Conservation (phyloP, 345 rosid genomes). For the Kandelia obovata region DNA sequence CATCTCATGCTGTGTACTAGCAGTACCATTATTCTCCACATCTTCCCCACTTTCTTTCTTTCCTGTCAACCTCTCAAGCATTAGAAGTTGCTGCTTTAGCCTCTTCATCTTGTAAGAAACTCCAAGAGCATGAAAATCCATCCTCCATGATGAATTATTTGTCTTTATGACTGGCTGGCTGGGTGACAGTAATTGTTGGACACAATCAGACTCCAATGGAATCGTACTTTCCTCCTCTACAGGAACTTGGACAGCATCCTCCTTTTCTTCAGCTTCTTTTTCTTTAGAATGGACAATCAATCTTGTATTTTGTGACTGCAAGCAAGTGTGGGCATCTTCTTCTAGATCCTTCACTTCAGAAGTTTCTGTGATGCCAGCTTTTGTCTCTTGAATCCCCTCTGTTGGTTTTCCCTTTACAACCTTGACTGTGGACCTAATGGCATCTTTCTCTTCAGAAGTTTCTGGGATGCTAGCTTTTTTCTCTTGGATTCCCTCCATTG, state of each 20-base stretch:
- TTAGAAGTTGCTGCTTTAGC: constrained; percentile 76
- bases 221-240: constrained; percentile 30
- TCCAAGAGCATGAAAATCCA: constrained; percentile 93
- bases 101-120: constrained; percentile 93
- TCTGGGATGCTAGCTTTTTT: constrained; percentile 20
- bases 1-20: constrained; percentile 23
- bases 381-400: constrained; percentile 36
- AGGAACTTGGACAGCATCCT: constrained; percentile 25
- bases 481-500: constrained; percentile 34
- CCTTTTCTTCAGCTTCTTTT: constrained; percentile 46
- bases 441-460: constrained; percentile 25
- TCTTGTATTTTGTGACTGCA: constrained; percentile 14
- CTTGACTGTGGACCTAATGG: background rate
- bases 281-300: constrained; percentile 52
- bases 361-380: constrained; percentile 18
- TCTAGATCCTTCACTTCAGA: constrained; percentile 30
- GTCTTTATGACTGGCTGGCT: constrained; percentile 32
- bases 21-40: constrained; percentile 24
- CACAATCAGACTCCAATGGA: constrained; percentile 20
- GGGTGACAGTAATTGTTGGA: constrained; percentile 23
- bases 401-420: constrained; percentile 31
- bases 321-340: constrained; percentile 13
- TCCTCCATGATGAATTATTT: constrained; percentile 56
- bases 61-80: constrained; percentile 78
- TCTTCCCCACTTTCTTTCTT: constrained; percentile 50